Conservation (phyloP, 805 yeast species). For the Candida vartiovaarae region DNA sequence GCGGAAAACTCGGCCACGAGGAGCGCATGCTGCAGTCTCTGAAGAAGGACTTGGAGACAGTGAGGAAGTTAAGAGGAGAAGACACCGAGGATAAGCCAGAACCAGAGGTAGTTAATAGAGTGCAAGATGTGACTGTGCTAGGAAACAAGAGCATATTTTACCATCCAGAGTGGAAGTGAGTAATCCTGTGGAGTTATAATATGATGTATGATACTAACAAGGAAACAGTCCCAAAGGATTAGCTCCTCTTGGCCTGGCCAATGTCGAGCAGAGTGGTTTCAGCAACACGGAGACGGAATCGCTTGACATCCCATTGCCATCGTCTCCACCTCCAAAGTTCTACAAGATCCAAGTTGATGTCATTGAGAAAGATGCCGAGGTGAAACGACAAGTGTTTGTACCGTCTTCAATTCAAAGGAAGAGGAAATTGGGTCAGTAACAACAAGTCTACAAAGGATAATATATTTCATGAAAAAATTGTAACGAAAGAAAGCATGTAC, state of each 20-base stretch:
- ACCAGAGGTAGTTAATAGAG: background rate
- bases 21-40: conserved; percentile 29
- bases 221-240: background rate
- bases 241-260: conserved; percentile 8
- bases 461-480: background rate
- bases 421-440: conserved; percentile 1
- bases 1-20: conserved; percentile 31
- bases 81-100: background rate
- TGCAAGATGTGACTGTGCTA: conserved; percentile 20
- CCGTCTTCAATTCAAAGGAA: conserved; percentile 5
- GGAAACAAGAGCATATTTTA: conserved; percentile 49
- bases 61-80: conserved; percentile 22
- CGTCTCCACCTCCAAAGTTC: conserved; percentile 15
- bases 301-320: conserved; percentile 26
- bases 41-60: conserved; percentile 35
- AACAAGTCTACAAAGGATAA: too few species aligned
- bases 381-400: conserved; percentile 1
- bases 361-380: conserved; percentile 3
- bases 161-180: conserved; percentile 53
- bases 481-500: background rate
- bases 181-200: background rate
- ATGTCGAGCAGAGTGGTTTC: conserved; percentile 3
- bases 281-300: conserved; percentile 13
- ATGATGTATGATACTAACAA: background rate
- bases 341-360: conserved; percentile 8